Evolutionary conservation across 1,284 basidiomycete species (phyloP).

Genomic region (Apiotrichum domesticum): DNA sequence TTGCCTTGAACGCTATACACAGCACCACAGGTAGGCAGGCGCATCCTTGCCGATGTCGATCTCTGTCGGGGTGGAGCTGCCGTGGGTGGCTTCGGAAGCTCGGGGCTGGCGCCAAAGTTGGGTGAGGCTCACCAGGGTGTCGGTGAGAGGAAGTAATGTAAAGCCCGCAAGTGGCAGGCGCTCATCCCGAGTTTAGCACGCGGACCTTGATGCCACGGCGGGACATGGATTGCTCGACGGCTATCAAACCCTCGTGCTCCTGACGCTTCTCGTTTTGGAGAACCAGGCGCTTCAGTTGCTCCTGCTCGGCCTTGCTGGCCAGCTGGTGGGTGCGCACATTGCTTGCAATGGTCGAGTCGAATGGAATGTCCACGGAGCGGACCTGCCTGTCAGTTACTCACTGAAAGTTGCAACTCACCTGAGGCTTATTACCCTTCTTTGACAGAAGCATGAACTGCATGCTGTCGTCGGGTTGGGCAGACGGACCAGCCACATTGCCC

Average conservation of each 20-base stretch:
- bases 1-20: too few species aligned
- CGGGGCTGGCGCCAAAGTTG: too few species aligned
- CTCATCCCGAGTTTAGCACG: conserved; percentile 17
- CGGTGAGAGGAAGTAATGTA: too few species aligned
- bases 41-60: too few species aligned
- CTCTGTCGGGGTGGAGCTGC: too few species aligned
- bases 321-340: conserved; percentile 83
- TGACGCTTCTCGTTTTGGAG: conserved; percentile 50
- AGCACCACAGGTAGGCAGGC: too few species aligned
- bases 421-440: conserved; percentile 88
- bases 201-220: conserved; percentile 35
- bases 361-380: conserved; percentile 77
- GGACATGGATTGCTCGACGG: conserved; percentile 32
- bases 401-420: conserved; percentile 52
- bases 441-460: conserved; percentile 91
- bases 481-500: conserved; percentile 33
- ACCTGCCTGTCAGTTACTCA: conserved; percentile 50
- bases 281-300: conserved; percentile 85
- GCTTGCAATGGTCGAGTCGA: conserved; percentile 75
- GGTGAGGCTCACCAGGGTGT: too few species aligned
- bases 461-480: conserved; percentile 21
- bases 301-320: conserved; percentile 88
- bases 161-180: too few species aligned
- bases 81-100: too few species aligned
- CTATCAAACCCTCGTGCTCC: conserved; percentile 21